Conservation (phyloP, 805 yeast species). For the Candida ulmi region DNA sequence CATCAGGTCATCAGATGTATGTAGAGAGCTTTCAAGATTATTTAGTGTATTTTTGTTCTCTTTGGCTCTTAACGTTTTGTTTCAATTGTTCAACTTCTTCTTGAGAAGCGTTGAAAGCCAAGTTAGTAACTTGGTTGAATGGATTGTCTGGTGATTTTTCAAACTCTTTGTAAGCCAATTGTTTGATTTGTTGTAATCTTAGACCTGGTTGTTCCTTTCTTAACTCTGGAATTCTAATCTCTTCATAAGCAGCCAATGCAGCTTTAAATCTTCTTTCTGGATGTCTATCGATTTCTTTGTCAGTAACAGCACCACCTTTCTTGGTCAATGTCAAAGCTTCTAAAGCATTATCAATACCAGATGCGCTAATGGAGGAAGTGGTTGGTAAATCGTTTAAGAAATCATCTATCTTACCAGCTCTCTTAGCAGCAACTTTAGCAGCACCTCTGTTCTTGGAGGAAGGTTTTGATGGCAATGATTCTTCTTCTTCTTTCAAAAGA, state of each 20-base stretch:
- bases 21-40: too few relatives aligned
- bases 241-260: constrained; percentile 68
- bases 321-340: constrained; percentile 69
- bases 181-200: constrained; percentile 72
- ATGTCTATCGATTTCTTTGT: constrained; percentile 71
- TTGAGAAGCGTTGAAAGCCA: constrained; percentile 54
- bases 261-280: constrained; percentile 88
- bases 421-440: constrained; percentile 56
- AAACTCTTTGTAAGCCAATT: constrained; percentile 71
- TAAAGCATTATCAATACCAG: constrained; percentile 72
- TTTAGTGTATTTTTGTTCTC: constrained; percentile 32
- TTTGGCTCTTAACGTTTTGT: constrained; percentile 41
- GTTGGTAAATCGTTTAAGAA: constrained; percentile 49
- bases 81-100: constrained; percentile 43
- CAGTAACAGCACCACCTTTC: constrained; percentile 48
- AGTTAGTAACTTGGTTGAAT: constrained; percentile 64
- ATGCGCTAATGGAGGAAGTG: constrained; percentile 55
- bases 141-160: constrained; percentile 79
- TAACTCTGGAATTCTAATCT: constrained; percentile 62
- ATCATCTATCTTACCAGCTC: constrained; percentile 61
- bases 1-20: too few relatives aligned
- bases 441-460: constrained; percentile 58
- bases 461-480: constrained; percentile 54
- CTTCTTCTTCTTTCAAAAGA: constrained; percentile 58
- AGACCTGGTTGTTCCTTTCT: constrained; percentile 77